These are phyloP conservation scores for Nyssa sinensis DNA, from an alignment of 148 eudicot species.

Conservation along the genomic window DNA sequence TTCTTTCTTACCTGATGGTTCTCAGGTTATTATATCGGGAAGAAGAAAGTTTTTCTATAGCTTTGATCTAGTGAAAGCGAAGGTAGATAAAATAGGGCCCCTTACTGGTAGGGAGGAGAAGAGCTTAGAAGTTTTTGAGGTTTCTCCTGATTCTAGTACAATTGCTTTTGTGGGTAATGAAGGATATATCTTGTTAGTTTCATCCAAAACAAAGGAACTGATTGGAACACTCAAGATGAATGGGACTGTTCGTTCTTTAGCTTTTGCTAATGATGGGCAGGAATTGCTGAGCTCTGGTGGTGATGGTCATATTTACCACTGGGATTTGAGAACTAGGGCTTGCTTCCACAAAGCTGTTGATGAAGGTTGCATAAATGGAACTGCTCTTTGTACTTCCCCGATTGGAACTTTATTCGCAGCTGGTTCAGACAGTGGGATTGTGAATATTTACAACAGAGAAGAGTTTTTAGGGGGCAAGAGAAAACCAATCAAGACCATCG, in stretches of 20 bases:
- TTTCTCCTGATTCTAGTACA: conserved; percentile 89
- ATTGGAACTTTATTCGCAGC: conserved; percentile 75
- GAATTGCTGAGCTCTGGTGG: conserved; percentile 85
- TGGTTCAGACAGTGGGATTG: conserved; percentile 82
- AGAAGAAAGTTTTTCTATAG: conserved; percentile 88
- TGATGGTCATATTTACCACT: conserved; percentile 81
- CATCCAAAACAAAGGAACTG: conserved; percentile 77
- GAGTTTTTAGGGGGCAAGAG: conserved; percentile 83
- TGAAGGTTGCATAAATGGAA: conserved; percentile 75
- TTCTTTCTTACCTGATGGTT: conserved; percentile 82
- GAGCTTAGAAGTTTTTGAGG: conserved; percentile 80
- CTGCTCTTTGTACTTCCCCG: conserved; percentile 72
- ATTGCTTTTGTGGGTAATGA: conserved; percentile 89
- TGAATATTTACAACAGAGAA: conserved; percentile 73
- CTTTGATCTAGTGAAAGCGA: conserved; percentile 70
- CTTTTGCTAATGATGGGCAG: conserved; percentile 65
- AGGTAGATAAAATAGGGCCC: conserved; percentile 72
- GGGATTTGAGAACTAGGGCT: conserved; percentile 82
- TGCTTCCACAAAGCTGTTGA: conserved; percentile 84
- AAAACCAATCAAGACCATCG: conserved; percentile 73
- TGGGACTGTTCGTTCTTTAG: conserved; percentile 78
- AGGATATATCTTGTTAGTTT: conserved; percentile 83
- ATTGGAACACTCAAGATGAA: conserved; percentile 94
- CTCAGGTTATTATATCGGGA: conserved; percentile 75
- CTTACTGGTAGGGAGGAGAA: conserved; percentile 87